Evolutionary conservation across 148 eudicot species (phyloP).

Genomic region (Heliamphora exappendiculata): DNA sequence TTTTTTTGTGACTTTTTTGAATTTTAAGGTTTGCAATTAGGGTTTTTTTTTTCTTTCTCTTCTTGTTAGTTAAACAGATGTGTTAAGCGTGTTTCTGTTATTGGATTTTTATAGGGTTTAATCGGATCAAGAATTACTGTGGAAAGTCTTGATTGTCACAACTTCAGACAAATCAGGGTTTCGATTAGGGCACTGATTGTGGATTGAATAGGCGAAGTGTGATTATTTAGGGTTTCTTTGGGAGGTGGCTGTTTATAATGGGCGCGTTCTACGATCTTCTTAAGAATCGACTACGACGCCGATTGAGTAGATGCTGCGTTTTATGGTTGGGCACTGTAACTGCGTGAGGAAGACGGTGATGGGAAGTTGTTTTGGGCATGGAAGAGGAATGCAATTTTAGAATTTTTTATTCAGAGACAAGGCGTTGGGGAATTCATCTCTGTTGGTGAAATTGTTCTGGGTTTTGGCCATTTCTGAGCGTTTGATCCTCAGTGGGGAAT

Average conservation of each 20-base stretch:
- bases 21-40: background rate
- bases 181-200: constrained; percentile 15
- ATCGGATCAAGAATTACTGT: constrained; percentile 7
- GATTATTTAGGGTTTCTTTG: background rate
- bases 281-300: background rate
- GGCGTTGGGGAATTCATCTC: constrained; percentile 1
- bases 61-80: background rate
- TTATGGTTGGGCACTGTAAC: constrained; percentile 18
- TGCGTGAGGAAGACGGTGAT: background rate
- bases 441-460: background rate
- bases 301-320: constrained; percentile 7
- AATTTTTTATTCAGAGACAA: background rate
- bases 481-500: constrained; percentile 14
- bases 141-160: background rate
- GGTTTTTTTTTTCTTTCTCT: background rate
- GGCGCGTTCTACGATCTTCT: constrained; percentile 8
- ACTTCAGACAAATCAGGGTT: constrained; percentile 20
- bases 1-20: background rate
- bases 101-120: constrained; percentile 19
- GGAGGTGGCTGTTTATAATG: background rate
- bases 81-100: constrained; percentile 6
- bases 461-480: background rate
- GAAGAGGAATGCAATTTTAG: constrained; percentile 27
- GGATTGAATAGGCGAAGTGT: constrained; percentile 4
- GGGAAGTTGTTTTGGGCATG: constrained; percentile 17